Percentiles rank a stretch among this genome's conserved stretches.
Evolutionary conservation across 257 asterid species (phyloP).

Genomic region (Haberlea rhodopensis): DNA sequence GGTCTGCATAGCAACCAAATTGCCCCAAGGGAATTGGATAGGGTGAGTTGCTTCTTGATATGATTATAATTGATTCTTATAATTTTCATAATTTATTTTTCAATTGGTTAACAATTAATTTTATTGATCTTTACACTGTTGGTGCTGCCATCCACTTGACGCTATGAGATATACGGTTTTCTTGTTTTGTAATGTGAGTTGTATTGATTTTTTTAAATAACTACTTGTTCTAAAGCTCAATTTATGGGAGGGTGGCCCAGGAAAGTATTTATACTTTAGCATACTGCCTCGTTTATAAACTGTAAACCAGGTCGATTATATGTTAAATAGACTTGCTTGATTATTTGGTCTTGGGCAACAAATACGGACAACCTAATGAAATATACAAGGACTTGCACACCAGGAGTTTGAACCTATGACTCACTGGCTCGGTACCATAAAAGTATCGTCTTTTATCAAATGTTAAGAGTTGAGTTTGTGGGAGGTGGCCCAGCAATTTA

Average conservation of each 20-base stretch:
- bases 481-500: background rate
- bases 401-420: background rate
- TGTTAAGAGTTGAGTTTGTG: background rate
- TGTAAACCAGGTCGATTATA: background rate
- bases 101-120: conserved; percentile 14
- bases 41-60: conserved; percentile 58
- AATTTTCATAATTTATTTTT: conserved; percentile 1
- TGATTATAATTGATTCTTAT: conserved; percentile 3
- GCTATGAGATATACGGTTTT: no score
- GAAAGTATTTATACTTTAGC: background rate
- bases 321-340: background rate
- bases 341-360: background rate
- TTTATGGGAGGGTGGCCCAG: background rate
- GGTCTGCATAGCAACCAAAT: conserved; percentile 73
- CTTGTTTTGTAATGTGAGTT: conserved; percentile 4
- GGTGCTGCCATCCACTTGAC: background rate
- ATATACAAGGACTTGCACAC: background rate
- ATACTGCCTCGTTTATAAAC: background rate
- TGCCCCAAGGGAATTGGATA: conserved; percentile 92
- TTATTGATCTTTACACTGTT: background rate
- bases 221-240: background rate
- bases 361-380: background rate
- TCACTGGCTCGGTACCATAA: background rate
- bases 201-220: background rate
- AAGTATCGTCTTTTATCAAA: no score